Percentiles rank a stretch among this genome's conserved stretches.
Conservation (phyloP, 352 stramenopile genomes). For the Phytopythium vexans region DNA sequence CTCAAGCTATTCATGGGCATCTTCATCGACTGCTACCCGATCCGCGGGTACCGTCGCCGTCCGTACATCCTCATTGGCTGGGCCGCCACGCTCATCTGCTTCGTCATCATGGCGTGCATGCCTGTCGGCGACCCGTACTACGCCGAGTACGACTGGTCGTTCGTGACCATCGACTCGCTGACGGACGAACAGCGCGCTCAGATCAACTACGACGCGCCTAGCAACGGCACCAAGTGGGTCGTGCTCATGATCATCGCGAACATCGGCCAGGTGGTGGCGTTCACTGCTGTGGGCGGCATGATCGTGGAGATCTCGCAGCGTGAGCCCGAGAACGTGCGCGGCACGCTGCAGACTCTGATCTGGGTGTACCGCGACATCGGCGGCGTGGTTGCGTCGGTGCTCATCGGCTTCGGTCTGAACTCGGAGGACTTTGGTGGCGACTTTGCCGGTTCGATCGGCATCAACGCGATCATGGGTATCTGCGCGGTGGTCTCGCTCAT, state of each 20-base stretch:
- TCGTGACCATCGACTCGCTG: slow-evolving; percentile 16
- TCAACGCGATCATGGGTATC: slow-evolving; percentile 44
- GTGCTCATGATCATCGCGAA: slow-evolving; percentile 55
- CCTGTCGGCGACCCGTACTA: slow-evolving; percentile 49
- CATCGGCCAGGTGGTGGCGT: slow-evolving; percentile 43
- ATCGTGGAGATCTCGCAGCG: slow-evolving; percentile 56
- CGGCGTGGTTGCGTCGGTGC: slow-evolving; percentile 34
- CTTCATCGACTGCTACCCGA: slow-evolving; percentile 79
- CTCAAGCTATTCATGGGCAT: slow-evolving; percentile 84
- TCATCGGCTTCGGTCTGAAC: slow-evolving; percentile 59
- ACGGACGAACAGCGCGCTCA: slow-evolving; percentile 32
- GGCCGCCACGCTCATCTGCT: slow-evolving; percentile 27
- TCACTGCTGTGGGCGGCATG: slow-evolving; percentile 41
- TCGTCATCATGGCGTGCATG: slow-evolving; percentile 32
- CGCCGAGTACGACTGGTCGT: slow-evolving; percentile 30
- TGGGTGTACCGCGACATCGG: slow-evolving; percentile 32
- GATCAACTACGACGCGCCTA: slow-evolving; percentile 41
- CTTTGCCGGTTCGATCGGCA: slow-evolving; percentile 41
- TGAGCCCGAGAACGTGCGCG: slow-evolving; percentile 38
- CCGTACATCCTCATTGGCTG: slow-evolving; percentile 81
- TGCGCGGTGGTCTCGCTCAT: slow-evolving; percentile 24
- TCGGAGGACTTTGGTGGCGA: slow-evolving; percentile 41
- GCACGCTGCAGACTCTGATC: slow-evolving; percentile 51
- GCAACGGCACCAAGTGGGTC: slow-evolving; percentile 40
- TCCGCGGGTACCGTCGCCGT: slow-evolving; percentile 74